Conservation (phyloP, 768 basidiomycete species). For the Amanita rimosa region DNA sequence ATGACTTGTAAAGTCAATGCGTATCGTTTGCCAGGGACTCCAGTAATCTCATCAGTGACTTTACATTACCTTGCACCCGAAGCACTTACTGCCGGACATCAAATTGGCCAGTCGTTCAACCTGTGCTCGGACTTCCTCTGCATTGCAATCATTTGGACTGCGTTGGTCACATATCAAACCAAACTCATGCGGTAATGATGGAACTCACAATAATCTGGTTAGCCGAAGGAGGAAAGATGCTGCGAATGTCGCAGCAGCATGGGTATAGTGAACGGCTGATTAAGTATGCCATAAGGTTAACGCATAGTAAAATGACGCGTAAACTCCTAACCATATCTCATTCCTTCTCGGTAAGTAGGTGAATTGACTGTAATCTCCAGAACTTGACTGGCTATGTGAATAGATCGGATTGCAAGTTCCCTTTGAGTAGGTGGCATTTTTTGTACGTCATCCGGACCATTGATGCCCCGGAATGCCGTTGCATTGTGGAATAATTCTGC, state of each 20-base stretch:
- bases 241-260: constrained; percentile 89
- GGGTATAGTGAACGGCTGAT: constrained; percentile 79
- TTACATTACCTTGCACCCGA: background rate
- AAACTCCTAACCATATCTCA: constrained; percentile 68
- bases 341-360: constrained; percentile 77
- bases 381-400: constrained; percentile 69
- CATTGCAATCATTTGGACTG: constrained; percentile 78
- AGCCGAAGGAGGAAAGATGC: constrained; percentile 85
- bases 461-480: constrained; percentile 72
- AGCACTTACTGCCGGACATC: constrained; percentile 63
- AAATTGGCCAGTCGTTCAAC: constrained; percentile 70
- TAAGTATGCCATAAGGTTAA: constrained; percentile 1
- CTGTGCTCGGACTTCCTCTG: constrained; percentile 58
- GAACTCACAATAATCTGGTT: constrained; percentile 72
- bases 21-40: constrained; percentile 90
- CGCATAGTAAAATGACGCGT: background rate
- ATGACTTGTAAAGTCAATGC: constrained; percentile 84
- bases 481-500: constrained; percentile 82
- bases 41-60: background rate
- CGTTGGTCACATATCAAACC: constrained; percentile 1
- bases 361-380: constrained; percentile 81
- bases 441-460: constrained; percentile 77
- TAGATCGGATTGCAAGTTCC: constrained; percentile 72
- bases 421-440: constrained; percentile 73
- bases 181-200: background rate